A percentile compares a stretch with the other conserved stretches of the same genome.
phyloP scores from a whole-genome alignment of 805 yeast genomes.

The Candida adriatica region DNA sequence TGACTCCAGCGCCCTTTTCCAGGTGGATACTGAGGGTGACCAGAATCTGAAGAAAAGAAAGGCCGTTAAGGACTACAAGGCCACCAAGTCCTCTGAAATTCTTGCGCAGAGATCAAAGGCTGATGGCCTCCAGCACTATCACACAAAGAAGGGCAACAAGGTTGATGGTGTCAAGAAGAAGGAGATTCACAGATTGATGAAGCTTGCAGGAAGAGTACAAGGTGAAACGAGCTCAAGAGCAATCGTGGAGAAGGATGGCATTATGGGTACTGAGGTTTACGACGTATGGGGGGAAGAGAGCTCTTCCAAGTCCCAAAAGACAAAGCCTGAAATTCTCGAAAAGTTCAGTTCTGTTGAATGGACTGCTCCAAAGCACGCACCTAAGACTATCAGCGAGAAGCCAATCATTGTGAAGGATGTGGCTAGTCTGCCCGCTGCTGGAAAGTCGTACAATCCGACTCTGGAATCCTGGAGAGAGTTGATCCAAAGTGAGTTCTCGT shows the following conservation, averaged over 20 bases:
- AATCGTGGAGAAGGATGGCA: conserved; percentile 58
- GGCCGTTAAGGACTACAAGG: conserved; percentile 25
- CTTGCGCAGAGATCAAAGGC: conserved; percentile 72
- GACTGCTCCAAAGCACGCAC: conserved; percentile 46
- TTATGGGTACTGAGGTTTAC: conserved; percentile 39
- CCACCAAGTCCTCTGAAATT: conserved; percentile 36
- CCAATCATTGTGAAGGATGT: conserved; percentile 50
- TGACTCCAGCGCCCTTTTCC: conserved; percentile 43
- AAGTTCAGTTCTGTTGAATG: conserved; percentile 36
- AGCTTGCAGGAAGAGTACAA: conserved; percentile 65
- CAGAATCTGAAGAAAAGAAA: conserved; percentile 31
- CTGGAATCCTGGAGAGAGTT: conserved; percentile 74
- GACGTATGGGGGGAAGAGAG: conserved; percentile 70
- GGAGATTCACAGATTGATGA: conserved; percentile 40
- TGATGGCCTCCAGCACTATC: conserved; percentile 45
- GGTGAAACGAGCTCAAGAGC: conserved; percentile 47
- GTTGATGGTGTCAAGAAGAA: conserved; percentile 37
- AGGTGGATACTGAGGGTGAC: conserved; percentile 65
- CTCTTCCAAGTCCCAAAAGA: conserved; percentile 9
- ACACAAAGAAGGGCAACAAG: conserved; percentile 37
- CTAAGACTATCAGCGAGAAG: conserved; percentile 44
- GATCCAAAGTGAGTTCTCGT: conserved; percentile 56
- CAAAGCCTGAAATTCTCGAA: conserved; percentile 33
- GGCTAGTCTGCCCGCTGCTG: conserved; percentile 63
- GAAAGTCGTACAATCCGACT: conserved; percentile 90